Base-by-base conservation (phyloP, 176 grass and related monocot species). In the Eremochloa ophiuroides region DNA sequence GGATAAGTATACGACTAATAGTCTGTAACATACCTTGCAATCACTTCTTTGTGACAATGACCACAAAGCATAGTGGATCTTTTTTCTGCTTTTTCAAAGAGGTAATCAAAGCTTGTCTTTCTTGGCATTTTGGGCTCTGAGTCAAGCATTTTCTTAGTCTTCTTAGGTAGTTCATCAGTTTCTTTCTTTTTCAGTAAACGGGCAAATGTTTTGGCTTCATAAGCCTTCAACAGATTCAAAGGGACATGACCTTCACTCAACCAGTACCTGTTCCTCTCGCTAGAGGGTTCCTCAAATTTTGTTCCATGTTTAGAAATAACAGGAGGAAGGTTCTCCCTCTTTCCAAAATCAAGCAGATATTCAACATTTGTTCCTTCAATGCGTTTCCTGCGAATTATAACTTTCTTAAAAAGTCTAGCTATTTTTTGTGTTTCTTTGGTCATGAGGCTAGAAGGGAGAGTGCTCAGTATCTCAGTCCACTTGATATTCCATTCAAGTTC, bases 261-360 rank as follows among this genome's bases (percentile, higher is more conserved):
- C 97, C 97, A 99, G 69, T 93, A 99, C 84, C 92, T 96, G 51
- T 91, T 89, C 76, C 93, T 93, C 77, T 93, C 93, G 39, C 85
- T 90, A 79, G 90, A 89, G 26, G 93, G 85, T 44, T 99, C 93
- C 74, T 87, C 89, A 88, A 89, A 22, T 69, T 94, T 95, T 53
- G 75, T 77, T 26, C 97, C 97, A 85, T 93, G 81, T 90, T 88
- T 99, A 59, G 86, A 81, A 84, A 99, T 89, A 88, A 89, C 77
- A 80, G 97, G 91, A 82, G 97, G 93, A 76, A 99, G 78, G 60
- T 91, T 90, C 47, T 86, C 84, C 83, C 88, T 90, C 77, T 99
- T 99, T 69, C 97, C 97, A 72, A 99, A 99, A 89, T 99, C 97
- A 86, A 99, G 88, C 20, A 99, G 87, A 77, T 99, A 99, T 70